phyloP scores from a whole-genome alignment of 305 asterid genomes.

The Fraxinus floribunda region DNA sequence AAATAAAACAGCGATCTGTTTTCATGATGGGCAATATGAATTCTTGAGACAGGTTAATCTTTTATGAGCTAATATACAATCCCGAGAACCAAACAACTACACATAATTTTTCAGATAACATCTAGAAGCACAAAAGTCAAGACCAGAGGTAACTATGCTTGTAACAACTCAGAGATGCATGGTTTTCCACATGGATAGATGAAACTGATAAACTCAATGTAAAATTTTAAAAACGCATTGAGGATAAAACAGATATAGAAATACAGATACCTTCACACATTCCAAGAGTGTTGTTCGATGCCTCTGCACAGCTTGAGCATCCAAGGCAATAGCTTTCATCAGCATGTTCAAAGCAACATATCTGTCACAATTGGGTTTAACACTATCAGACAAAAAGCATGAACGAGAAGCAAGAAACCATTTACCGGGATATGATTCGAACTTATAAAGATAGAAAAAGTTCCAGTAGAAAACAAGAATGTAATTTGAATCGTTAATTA shows the following conservation, averaged over 20 bases:
- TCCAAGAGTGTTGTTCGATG: constrained; percentile 91
- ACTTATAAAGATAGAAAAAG: background rate
- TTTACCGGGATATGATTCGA: background rate
- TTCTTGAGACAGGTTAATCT: background rate
- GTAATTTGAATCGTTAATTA: background rate
- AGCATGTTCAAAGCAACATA: constrained; percentile 97
- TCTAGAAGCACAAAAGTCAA: constrained; percentile 14
- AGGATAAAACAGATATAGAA: background rate
- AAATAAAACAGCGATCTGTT: background rate
- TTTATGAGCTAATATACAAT: background rate
- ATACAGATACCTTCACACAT: constrained; percentile 79
- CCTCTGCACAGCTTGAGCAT: constrained; percentile 97
- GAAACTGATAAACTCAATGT: constrained; percentile 1
- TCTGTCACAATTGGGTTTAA: constrained; percentile 50
- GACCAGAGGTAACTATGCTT: constrained; percentile 4
- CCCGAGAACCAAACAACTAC: constrained; percentile 9
- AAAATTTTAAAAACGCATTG: background rate
- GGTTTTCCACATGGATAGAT: constrained; percentile 17
- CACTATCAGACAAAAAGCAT: constrained; percentile 27
- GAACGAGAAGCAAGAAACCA: constrained; percentile 25
- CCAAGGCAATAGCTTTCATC: constrained; percentile 90
- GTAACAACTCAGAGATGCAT: background rate
- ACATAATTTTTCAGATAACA: constrained; percentile 3
- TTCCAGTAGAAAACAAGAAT: background rate
- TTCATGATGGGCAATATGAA: background rate